A percentile compares a stretch with the other conserved stretches of the same genome.
phyloP scores from a whole-genome alignment of 2,329 filamentous ascomycete genomes.

The Lachnellula suecica region DNA sequence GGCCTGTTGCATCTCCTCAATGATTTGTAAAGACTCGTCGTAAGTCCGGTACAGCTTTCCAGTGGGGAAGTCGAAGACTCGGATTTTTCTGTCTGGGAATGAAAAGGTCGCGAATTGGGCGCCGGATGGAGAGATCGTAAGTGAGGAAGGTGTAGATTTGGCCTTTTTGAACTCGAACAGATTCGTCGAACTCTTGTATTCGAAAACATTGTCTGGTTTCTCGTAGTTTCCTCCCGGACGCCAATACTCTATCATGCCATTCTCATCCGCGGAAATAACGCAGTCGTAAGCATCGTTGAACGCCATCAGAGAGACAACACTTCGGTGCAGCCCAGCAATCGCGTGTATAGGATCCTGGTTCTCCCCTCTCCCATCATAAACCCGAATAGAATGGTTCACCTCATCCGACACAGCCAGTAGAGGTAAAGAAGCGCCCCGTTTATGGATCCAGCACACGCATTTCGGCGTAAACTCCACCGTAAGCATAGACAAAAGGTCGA shows the following conservation, averaged over 20 bases:
- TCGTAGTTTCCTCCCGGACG: conserved; percentile 76
- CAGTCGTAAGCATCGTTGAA: conserved; percentile 91
- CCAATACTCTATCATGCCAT: conserved; percentile 98
- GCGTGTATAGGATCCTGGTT: conserved; percentile 73
- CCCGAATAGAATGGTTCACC: conserved; percentile 67
- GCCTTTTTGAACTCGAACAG: conserved; percentile 97
- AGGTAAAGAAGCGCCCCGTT: conserved; percentile 82
- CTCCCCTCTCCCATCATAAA: conserved; percentile 91
- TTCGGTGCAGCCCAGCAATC: conserved; percentile 76
- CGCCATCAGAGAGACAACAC: conserved; percentile 77
- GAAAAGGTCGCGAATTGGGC: conserved; percentile 86
- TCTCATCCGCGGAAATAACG: conserved; percentile 83
- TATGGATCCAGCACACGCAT: conserved; percentile 90
- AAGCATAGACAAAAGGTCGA: conserved; percentile 82
- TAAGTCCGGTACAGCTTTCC: conserved; percentile 90
- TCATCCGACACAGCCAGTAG: conserved; percentile 81
- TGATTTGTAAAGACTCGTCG: conserved; percentile 86
- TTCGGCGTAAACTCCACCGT: conserved; percentile 73
- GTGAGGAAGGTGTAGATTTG: conserved; percentile 77
- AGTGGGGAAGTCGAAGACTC: conserved; percentile 87
- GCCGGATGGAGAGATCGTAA: conserved; percentile 84
- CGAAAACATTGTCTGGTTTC: conserved; percentile 88
- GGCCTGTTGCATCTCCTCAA: conserved; percentile 95
- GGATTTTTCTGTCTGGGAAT: conserved; percentile 88
- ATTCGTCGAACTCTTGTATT: conserved; percentile 90